Evolutionary conservation across 2,329 filamentous ascomycete genomes (phyloP).

Genomic region (Grosmannia huntii): DNA sequence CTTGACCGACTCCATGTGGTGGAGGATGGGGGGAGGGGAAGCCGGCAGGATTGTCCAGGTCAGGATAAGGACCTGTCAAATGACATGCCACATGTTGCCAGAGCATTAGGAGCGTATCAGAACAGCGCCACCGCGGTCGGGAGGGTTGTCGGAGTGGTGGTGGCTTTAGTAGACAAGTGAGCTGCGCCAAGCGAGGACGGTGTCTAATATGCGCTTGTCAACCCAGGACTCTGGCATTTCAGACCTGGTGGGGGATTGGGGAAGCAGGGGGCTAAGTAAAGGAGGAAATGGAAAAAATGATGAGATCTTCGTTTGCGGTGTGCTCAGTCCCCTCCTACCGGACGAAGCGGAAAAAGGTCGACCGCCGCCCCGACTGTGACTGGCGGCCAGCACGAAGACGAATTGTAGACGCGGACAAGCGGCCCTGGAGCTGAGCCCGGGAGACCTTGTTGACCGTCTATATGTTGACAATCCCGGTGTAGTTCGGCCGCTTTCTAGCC

Average conservation of each 20-base stretch:
- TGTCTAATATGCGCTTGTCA: background rate
- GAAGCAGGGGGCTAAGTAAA: background rate
- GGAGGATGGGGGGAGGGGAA: constrained; percentile 15
- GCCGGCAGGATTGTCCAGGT: background rate
- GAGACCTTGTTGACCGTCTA: background rate
- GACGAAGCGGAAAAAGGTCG: background rate
- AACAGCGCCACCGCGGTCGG: background rate
- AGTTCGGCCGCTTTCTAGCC: background rate
- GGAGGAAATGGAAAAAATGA: background rate
- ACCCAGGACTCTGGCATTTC: background rate
- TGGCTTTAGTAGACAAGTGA: background rate
- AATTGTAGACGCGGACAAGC: background rate
- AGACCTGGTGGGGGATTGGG: background rate
- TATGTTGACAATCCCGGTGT: background rate
- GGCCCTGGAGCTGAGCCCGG: background rate
- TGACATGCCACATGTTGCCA: background rate
- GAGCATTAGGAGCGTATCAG: background rate
- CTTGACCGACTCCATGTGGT: constrained; percentile 12
- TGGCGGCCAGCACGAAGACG: too few relatives aligned
- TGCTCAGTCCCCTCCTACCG: background rate
- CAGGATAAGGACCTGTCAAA: background rate
- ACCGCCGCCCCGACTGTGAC: background rate
- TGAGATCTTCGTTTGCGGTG: background rate
- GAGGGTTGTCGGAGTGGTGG: background rate
- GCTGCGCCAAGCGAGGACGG: background rate